Percentiles rank a stretch among this genome's conserved stretches.
Evolutionary conservation across 176 grass and related monocot species (phyloP).

Genomic region (Eragrostis curvula): DNA sequence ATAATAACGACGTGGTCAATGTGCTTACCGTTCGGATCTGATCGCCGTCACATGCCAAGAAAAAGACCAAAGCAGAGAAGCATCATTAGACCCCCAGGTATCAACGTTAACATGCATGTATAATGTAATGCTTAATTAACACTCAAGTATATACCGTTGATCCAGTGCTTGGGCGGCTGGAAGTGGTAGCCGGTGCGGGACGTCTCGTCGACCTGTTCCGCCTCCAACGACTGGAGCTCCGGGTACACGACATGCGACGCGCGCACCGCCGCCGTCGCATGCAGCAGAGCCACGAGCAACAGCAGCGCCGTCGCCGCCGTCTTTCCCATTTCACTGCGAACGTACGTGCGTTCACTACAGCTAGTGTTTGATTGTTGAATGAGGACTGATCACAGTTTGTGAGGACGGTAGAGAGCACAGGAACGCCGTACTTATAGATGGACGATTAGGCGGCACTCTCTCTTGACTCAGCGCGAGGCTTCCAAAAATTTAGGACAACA

Average conservation of each 20-base stretch:
- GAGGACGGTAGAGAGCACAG: background rate
- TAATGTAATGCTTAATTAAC: background rate
- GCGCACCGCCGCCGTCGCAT: background rate
- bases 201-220: background rate
- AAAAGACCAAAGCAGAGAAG: background rate
- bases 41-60: background rate
- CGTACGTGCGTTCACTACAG: background rate
- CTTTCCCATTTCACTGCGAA: background rate
- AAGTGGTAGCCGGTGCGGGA: constrained; percentile 67
- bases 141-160: constrained; percentile 44
- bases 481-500: background rate
- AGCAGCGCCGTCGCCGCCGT: background rate
- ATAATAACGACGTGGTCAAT: background rate
- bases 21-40: constrained; percentile 61
- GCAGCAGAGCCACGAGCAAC: background rate
- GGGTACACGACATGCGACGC: constrained; percentile 45
- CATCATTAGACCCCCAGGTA: background rate
- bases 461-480: background rate
- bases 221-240: constrained; percentile 38
- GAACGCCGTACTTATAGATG: background rate
- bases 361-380: background rate
- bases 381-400: background rate
- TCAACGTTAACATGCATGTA: background rate
- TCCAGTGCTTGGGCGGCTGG: constrained; percentile 65
- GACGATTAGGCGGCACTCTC: background rate